Percentiles rank a stretch among this genome's conserved stretches.
Conservation (phyloP, 768 basidiomycete genomes). For the Tephrocybe sp. region DNA sequence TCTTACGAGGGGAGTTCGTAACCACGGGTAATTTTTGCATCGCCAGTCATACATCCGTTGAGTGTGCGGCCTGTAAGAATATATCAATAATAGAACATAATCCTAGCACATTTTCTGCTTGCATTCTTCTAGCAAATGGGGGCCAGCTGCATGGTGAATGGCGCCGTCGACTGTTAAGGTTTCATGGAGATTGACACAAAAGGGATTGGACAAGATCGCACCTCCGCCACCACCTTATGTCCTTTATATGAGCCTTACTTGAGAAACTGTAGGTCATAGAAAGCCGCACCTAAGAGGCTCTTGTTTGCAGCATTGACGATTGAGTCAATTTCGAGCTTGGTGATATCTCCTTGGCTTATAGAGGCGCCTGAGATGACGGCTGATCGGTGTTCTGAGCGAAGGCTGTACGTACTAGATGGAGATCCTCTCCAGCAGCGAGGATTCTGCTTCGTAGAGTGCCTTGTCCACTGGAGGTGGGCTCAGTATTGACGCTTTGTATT, state of each 20-base stretch:
- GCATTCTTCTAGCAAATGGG: slow-evolving; percentile 69
- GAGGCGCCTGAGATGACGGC: background rate
- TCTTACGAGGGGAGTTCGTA: slow-evolving; percentile 77
- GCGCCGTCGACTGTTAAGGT: slow-evolving; percentile 68
- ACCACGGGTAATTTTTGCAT: slow-evolving; percentile 78
- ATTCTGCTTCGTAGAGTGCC: slow-evolving; percentile 37
- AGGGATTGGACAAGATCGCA: slow-evolving; percentile 28
- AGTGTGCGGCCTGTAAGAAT: slow-evolving; percentile 53
- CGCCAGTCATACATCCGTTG: slow-evolving; percentile 68
- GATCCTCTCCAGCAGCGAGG: slow-evolving; percentile 50
- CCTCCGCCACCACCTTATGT: slow-evolving; percentile 74
- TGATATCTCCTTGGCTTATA: slow-evolving; percentile 77
- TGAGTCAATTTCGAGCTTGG: slow-evolving; percentile 63
- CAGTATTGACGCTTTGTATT: slow-evolving; percentile 48
- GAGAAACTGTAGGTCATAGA: background rate
- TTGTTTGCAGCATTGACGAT: slow-evolving; percentile 86
- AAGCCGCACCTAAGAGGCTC: slow-evolving; percentile 58
- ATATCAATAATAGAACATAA: background rate
- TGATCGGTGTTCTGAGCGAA: slow-evolving; percentile 1
- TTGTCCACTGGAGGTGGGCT: slow-evolving; percentile 30
- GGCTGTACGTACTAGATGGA: slow-evolving; percentile 60
- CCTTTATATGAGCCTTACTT: background rate
- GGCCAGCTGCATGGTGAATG: slow-evolving; percentile 77
- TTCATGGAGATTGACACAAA: background rate
- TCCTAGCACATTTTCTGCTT: slow-evolving; percentile 20